Evolutionary conservation across 2,329 filamentous ascomycete species (phyloP), one percentile per base, ranked within the genome.

Genomic region (Paracamarosporium sp.): DNA sequence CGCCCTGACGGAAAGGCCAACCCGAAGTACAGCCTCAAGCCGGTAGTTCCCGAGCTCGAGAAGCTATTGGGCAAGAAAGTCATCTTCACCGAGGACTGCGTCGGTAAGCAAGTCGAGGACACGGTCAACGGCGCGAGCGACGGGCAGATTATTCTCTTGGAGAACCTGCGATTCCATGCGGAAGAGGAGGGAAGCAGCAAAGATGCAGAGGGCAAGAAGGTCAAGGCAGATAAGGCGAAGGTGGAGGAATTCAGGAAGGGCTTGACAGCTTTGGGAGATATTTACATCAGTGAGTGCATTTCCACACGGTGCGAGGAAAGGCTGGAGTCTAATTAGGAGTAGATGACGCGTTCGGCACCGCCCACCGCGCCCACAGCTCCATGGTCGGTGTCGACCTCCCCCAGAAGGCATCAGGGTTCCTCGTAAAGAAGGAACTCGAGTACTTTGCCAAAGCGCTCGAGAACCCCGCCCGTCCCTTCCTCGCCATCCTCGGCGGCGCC

Each of bases 351-450:
- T 99, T 99, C 78, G 95, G 95, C 80, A 99, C 95, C 61, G 95
- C 95, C 60, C 95, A 99, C 85, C 92, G 95, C 79, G 95, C 92
- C 47, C 95, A 99, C 88, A 97, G 93, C 80, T 98, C 94, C 79
- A 99, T 99, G 95, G 95, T 99, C 72, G 95, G 95, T 74, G 86
- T 97, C 64, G 88, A 97, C 67, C 90, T 99, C 47, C 93, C 94
- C 69, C 92, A 98, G 80, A 97, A 97, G 85, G 95, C 95, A 9
- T 92, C 94, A 56, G 95, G 95, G 63, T 99, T 97, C 89, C 88
- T 99, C 74, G 93, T 99, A 86, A 99, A 99, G 90, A 99, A 98
- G 86, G 95, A 99, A 82, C 90, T 99, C 63, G 95, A 99, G 78
- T 99, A 99, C 89, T 99, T 99, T 77, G 95, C 95, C 65, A 88